Conservation (phyloP, 139 green algal genomes). For the Zygnema cylindricum region DNA sequence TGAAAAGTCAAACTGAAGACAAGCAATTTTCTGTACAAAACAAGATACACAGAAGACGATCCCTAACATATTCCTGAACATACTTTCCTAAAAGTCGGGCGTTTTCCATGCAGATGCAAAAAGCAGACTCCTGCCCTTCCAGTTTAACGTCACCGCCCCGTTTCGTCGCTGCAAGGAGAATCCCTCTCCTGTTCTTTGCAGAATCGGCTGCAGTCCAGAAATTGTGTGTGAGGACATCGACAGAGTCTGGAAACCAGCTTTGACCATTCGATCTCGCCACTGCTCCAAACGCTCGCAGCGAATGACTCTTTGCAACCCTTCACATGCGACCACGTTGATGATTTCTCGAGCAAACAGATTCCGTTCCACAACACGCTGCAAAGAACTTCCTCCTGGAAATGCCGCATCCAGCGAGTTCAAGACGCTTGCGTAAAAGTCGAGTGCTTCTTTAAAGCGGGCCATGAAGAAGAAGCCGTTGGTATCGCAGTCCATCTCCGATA, state of each 20-base stretch:
- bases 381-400: background rate
- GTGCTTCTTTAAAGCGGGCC: background rate
- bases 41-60: too few species aligned
- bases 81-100: too few species aligned
- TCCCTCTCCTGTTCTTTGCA: too few species aligned
- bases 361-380: background rate
- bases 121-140: too few species aligned
- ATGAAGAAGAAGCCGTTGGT: background rate
- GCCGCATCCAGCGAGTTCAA: background rate
- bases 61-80: too few species aligned
- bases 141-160: too few species aligned
- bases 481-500: background rate
- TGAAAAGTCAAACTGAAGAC: too few species aligned
- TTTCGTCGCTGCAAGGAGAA: too few species aligned
- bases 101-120: too few species aligned
- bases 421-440: background rate
- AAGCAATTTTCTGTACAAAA: too few species aligned
- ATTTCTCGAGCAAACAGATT: background rate
- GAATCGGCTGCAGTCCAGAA: too few species aligned
- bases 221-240: too few species aligned
- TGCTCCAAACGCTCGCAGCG: background rate
- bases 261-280: background rate
- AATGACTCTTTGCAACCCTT: background rate
- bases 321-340: background rate
- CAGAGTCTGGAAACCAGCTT: background rate